These are phyloP conservation scores for Thelephora ganbajun DNA, from an alignment of 768 basidiomycete species.

Conservation along the genomic window DNA sequence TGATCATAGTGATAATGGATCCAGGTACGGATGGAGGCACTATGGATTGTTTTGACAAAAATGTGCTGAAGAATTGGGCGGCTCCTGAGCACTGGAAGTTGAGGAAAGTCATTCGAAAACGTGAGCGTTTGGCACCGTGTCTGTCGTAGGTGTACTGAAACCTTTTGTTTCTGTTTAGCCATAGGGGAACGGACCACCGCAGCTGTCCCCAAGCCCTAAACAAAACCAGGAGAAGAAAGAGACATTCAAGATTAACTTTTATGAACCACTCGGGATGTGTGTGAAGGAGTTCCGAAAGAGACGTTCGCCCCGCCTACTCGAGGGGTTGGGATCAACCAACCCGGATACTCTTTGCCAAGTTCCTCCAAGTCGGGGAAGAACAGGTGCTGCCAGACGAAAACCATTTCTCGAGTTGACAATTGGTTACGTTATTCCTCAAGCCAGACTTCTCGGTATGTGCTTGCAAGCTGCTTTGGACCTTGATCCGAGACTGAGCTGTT, in stretches of 20 bases:
- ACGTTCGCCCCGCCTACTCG: too few species aligned
- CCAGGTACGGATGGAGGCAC: too few species aligned
- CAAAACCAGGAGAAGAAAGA: conserved; percentile 65
- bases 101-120: too few species aligned
- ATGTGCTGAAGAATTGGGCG: conserved; percentile 88
- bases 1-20: conserved; percentile 77
- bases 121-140: conserved; percentile 66
- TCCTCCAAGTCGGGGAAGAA: conserved; percentile 30
- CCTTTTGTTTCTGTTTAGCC: too few species aligned
- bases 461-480: background rate
- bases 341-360: too few species aligned
- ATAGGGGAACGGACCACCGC: too few species aligned
- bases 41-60: conserved; percentile 90
- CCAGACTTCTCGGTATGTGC: conserved; percentile 80
- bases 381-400: conserved; percentile 89
- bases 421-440: too few species aligned
- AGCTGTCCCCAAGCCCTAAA: too few species aligned
- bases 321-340: too few species aligned
- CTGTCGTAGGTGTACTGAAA: too few species aligned
- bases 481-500: background rate
- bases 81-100: conserved; percentile 99
- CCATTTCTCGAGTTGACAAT: conserved; percentile 86
- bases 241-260: conserved; percentile 72
- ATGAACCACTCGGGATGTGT: too few species aligned
- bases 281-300: too few species aligned